Base-by-base conservation (phyloP, 2,329 filamentous ascomycete genomes). In the Didymella arachidicola region DNA sequence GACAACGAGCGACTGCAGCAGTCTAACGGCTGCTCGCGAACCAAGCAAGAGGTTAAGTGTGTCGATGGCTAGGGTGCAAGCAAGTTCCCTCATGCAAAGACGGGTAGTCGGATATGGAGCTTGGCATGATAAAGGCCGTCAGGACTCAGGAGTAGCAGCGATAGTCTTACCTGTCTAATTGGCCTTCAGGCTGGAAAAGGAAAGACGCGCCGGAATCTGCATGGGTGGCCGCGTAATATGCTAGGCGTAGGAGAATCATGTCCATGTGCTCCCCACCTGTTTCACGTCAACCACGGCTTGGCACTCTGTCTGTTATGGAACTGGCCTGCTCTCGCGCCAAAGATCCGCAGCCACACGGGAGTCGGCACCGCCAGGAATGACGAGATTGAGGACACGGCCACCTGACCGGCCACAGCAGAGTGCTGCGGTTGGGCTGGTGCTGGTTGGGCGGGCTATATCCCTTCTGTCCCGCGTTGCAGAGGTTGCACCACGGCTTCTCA, bases 41-140 rank as follows among this genome's bases (percentile, higher is more conserved):
- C 63, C 57, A 66, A 65, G 64, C 63, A 66, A 61, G 60, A 68
- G 59, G 62, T 66, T 65, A 64, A 67, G 62, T 60, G 62, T 60
- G 62, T 51, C 46, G 18, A 57, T 56, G 52, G 56, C 67, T 64
- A 65, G 71, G 71, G 63, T 70, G 59, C 58, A 61, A 57, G 64
- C 70, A 72, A 70, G 68, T 67, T 62, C 63, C 62, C 58, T 65
- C 63, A 68, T 68, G 69, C 70, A 45, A 72, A 73, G 70, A 71
- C 72, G 71, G 71, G 67, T 72, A 69, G 53, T 65, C 70, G 72
- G 69, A 63, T 65, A 59, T 45, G 46, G 45, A 7, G 39, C 71
- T 72, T 73, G 71, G 70, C 71, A 64, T 60, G 67, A 64, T 67
- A 69, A 53, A 55, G 62, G 57, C 38, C 22, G 60, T 68, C 65